These are phyloP conservation scores for Huntiella abstrusa DNA, from an alignment of 2,329 filamentous ascomycete genomes.

Conservation along the genomic window DNA sequence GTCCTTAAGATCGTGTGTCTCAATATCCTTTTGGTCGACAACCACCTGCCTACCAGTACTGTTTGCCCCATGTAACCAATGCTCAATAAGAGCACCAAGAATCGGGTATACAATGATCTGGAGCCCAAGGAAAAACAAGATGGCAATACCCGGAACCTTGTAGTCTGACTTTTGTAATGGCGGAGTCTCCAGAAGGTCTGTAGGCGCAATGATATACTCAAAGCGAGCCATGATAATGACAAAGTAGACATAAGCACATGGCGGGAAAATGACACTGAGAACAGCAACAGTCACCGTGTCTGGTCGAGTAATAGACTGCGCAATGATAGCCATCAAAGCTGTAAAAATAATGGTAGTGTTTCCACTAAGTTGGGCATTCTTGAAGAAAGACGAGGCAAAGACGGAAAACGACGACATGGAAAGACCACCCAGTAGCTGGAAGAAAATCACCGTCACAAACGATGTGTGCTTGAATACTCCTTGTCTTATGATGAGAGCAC, in stretches of 20 bases:
- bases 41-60: constrained; percentile 39
- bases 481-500: constrained; percentile 42
- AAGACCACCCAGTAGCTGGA: constrained; percentile 58
- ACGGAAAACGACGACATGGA: constrained; percentile 65
- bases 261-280: constrained; percentile 61
- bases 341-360: constrained; percentile 57
- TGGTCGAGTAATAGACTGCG: constrained; percentile 51
- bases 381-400: constrained; percentile 67
- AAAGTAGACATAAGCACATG: constrained; percentile 77
- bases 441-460: constrained; percentile 47
- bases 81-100: constrained; percentile 56
- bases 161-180: constrained; percentile 44
- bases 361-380: constrained; percentile 70
- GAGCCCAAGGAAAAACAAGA: constrained; percentile 60
- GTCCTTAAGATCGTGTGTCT: constrained; percentile 11
- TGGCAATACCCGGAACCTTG: constrained; percentile 46
- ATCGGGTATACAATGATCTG: constrained; percentile 66
- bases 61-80: constrained; percentile 55
- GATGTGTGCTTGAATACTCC: constrained; percentile 49
- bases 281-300: constrained; percentile 45
- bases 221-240: constrained; percentile 58
- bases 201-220: constrained; percentile 40
- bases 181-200: constrained; percentile 41
- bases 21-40: constrained; percentile 14
- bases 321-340: constrained; percentile 61